Evolutionary conservation across 2,329 filamentous ascomycete genomes (phyloP).

Genomic region (Didymella glomerata): DNA sequence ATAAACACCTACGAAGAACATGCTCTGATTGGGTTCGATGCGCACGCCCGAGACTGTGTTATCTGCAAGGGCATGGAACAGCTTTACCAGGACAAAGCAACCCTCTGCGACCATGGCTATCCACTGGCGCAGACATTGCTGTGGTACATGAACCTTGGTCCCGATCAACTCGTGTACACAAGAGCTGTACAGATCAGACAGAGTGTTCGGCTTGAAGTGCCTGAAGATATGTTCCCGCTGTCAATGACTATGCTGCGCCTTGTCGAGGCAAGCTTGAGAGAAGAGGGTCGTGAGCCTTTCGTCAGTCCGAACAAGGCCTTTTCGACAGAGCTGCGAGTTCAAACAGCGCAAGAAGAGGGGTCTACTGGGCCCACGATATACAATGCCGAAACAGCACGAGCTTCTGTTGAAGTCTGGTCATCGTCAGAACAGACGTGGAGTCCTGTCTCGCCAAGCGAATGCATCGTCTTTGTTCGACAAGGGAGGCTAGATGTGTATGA

Average conservation of each 20-base stretch:
- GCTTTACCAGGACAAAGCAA: slow-evolving; percentile 30
- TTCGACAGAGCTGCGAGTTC: slow-evolving; percentile 12
- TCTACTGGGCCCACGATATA: slow-evolving; percentile 16
- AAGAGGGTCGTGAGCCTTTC: slow-evolving; percentile 30
- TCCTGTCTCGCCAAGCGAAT: slow-evolving; percentile 24
- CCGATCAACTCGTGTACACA: slow-evolving; percentile 33
- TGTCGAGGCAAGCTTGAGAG: slow-evolving; percentile 29
- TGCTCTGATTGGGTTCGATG: slow-evolving; percentile 37
- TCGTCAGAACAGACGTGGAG: slow-evolving; percentile 21
- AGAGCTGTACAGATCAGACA: slow-evolving; percentile 23
- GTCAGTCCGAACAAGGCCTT: slow-evolving; percentile 31
- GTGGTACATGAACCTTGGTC: slow-evolving; percentile 34
- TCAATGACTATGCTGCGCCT: slow-evolving; percentile 31
- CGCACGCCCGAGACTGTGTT: slow-evolving; percentile 35
- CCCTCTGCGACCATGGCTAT: slow-evolving; percentile 38
- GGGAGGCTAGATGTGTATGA: slow-evolving; percentile 29
- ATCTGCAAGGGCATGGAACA: slow-evolving; percentile 32
- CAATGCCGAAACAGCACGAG: slow-evolving; percentile 27
- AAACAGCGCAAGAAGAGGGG: slow-evolving; percentile 6
- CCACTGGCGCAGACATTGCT: slow-evolving; percentile 30
- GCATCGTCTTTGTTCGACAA: slow-evolving; percentile 26
- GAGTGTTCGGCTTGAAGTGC: slow-evolving; percentile 31
- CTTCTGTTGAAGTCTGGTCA: slow-evolving; percentile 30
- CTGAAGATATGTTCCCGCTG: slow-evolving; percentile 26
- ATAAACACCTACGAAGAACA: slow-evolving; percentile 32